These are phyloP conservation scores for Alternaria angustiovoidea DNA, from an alignment of 2,329 filamentous ascomycete species.

Conservation along the genomic window DNA sequence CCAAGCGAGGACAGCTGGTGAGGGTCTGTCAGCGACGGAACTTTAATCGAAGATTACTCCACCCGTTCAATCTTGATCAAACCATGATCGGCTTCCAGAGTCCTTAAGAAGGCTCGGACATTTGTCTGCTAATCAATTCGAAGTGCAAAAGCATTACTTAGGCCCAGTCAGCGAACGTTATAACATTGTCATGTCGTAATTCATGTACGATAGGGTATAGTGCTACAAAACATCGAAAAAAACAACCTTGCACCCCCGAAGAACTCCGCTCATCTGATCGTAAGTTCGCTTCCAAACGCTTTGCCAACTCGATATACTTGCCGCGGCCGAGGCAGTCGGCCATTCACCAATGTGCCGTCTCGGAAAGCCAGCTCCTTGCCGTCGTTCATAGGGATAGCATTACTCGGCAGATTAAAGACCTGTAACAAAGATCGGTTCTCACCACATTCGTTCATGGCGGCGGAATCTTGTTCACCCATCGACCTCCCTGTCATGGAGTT, in stretches of 20 bases:
- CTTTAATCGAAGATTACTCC: conserved; percentile 9
- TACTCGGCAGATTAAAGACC: conserved; percentile 32
- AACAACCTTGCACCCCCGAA: not conserved
- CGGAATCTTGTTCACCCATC: not conserved
- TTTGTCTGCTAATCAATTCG: not conserved
- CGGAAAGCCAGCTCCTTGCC: conserved; percentile 40
- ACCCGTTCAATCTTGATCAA: conserved; percentile 9
- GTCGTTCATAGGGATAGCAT: conserved; percentile 37
- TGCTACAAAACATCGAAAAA: not conserved
- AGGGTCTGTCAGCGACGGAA: conserved; percentile 4
- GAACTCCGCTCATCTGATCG: conserved; percentile 7
- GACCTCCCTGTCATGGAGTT: not conserved
- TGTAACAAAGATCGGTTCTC: conserved; percentile 16
- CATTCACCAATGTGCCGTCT: conserved; percentile 36
- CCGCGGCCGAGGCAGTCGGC: conserved; percentile 31
- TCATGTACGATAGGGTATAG: conserved; percentile 4
- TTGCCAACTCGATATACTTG: conserved; percentile 34
- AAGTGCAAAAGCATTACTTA: not conserved
- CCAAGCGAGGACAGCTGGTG: not conserved
- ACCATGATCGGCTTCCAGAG: not conserved
- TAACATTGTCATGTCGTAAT: not conserved
- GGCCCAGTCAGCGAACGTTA: not conserved
- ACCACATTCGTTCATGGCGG: not conserved
- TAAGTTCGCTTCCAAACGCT: conserved; percentile 27
- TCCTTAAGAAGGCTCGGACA: not conserved